Base-by-base conservation (phyloP, 352 stramenopile species). In the Phytophthora sojae region DNA sequence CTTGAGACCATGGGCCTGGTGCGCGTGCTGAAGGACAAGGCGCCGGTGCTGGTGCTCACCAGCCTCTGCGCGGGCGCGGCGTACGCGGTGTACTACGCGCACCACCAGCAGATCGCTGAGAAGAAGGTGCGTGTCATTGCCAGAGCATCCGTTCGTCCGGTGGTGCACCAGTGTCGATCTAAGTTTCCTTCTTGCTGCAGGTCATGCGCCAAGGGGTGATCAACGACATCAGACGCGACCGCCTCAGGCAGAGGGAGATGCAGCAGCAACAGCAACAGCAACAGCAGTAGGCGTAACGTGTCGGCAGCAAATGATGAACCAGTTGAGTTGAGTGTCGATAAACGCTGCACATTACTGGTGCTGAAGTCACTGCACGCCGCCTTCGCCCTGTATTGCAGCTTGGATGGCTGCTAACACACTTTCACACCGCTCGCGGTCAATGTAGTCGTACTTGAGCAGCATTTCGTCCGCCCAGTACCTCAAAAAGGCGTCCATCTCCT, bases 61-160 rank as follows among this genome's bases (percentile, higher is more conserved):
- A 61, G 70, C 37, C 29, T 93, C 19, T 69, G 81, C 26, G 69
- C 56, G 7, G 86, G 82, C 35, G 65, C 87, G 0, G 69, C 30
- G n/a, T 92, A 85, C 73, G 76, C 84, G 23, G 77, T 95, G 30
- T 95, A 85, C 61, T 95, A 90, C 45, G 88, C 88, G n/a, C 88
- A 95, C 73, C 58, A 92, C 67, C 88, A 95, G 78, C 88, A 95
- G 55, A 69, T 75, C 39, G 70, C 67, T 6, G 85, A 93, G 57
- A 95, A 93, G 63, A 73, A 93, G 83, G 85, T 95, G 29, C 26
- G 73, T 64, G 14, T 67, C 11, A 54, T 57, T 37, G 6, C 30
- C 30, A 19, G 45, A 0, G 6, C 19, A 37, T 3, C 30, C 30
- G 1, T 51, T 55, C 26, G 42, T 54, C 57, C 57, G 57, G 57